phyloP scores from a whole-genome alignment of 345 rosid genomes.

The Physaria fendleri region DNA sequence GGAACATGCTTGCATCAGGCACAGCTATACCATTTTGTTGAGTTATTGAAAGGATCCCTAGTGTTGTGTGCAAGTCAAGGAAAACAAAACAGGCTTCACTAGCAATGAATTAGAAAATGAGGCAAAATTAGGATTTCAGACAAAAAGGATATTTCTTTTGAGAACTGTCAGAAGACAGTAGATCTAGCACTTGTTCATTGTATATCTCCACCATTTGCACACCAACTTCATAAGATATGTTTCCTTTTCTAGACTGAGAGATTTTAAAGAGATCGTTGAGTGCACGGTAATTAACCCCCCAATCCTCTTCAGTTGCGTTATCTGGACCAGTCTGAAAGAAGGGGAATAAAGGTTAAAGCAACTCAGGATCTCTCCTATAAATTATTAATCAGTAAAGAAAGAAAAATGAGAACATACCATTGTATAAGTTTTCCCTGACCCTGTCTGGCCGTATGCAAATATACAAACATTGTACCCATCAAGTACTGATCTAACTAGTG shows the following conservation, averaged over 20 bases:
- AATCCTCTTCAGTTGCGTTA: slow-evolving; percentile 52
- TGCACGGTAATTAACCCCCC: slow-evolving; percentile 91
- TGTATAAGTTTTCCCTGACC: slow-evolving; percentile 92
- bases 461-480: slow-evolving; percentile 91
- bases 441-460: slow-evolving; percentile 99
- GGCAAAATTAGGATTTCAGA: background rate
- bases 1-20: slow-evolving; percentile 84
- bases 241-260: slow-evolving; percentile 49
- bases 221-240: slow-evolving; percentile 50
- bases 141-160: slow-evolving; percentile 81
- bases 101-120: background rate
- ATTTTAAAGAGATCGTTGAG: slow-evolving; percentile 68
- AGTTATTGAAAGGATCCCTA: slow-evolving; percentile 53
- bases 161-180: slow-evolving; percentile 47
- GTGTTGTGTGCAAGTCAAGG: slow-evolving; percentile 78
- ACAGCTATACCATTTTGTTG: slow-evolving; percentile 72
- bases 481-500: slow-evolving; percentile 63
- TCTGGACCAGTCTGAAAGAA: slow-evolving; percentile 63
- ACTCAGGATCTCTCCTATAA: background rate
- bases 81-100: slow-evolving; percentile 19
- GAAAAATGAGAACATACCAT: slow-evolving; percentile 43
- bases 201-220: slow-evolving; percentile 95
- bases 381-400: background rate
- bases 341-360: background rate
- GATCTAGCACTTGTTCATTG: slow-evolving; percentile 82